These are phyloP conservation scores for Marasmius sp. DNA, from an alignment of 1,284 basidiomycete genomes.

Conservation along the genomic window DNA sequence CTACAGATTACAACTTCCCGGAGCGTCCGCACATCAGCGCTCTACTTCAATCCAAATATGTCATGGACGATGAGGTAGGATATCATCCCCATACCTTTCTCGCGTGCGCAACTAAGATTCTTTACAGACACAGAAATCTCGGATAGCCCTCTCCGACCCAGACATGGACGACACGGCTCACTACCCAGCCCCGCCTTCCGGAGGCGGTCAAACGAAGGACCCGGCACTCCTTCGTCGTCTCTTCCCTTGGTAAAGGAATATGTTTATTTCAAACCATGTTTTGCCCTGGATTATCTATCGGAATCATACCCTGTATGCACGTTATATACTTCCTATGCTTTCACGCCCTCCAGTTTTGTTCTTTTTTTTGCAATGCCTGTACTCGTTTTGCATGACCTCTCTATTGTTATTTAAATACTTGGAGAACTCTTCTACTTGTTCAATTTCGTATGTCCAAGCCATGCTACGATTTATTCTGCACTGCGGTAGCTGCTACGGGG, in stretches of 20 bases:
- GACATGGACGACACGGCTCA: slow-evolving; percentile 41
- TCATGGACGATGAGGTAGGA: slow-evolving; percentile 68
- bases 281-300: neutral
- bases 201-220: slow-evolving; percentile 30
- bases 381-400: too few species aligned
- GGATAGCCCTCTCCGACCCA: slow-evolving; percentile 51
- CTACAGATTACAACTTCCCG: slow-evolving; percentile 56
- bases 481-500: too few species aligned
- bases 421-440: too few species aligned
- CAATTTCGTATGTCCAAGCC: too few species aligned
- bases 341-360: neutral
- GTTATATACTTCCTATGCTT: neutral
- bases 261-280: neutral
- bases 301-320: neutral
- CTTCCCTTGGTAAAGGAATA: slow-evolving; percentile 38
- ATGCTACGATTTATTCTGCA: too few species aligned
- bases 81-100: neutral
- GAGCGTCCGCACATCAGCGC: slow-evolving; percentile 51
- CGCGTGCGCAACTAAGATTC: slow-evolving; percentile 4
- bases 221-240: slow-evolving; percentile 40
- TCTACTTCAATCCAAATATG: slow-evolving; percentile 47
- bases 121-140: slow-evolving; percentile 57
- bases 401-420: too few species aligned
- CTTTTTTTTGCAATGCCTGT: too few species aligned
- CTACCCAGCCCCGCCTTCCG: slow-evolving; percentile 22